These are phyloP conservation scores for Datura wrightii DNA, from an alignment of 257 asterid genomes.

Conservation along the genomic window DNA sequence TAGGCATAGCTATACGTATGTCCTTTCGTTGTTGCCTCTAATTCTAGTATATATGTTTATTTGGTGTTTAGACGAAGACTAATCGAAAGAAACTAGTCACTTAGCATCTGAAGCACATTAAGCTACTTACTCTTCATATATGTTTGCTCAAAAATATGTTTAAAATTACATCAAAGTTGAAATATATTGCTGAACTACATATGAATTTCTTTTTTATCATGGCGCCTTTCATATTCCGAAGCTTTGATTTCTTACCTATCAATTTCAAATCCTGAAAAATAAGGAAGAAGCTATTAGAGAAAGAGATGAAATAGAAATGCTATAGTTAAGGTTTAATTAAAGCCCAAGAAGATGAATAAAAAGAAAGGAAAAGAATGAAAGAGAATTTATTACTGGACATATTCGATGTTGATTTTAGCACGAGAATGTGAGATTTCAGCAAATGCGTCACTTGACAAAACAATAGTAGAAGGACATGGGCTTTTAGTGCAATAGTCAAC, in stretches of 20 bases:
- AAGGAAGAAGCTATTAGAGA: neutral
- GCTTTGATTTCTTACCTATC: neutral
- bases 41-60: neutral
- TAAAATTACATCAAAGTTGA: neutral
- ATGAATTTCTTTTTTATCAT: neutral
- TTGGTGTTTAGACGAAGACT: neutral
- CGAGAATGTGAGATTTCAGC: constrained; percentile 54
- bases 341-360: neutral
- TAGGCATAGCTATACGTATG: neutral
- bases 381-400: constrained; percentile 49
- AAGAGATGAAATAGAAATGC: neutral
- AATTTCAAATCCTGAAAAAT: constrained; percentile 30
- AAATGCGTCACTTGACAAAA: constrained; percentile 68
- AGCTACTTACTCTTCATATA: neutral
- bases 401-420: constrained; percentile 72
- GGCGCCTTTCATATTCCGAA: neutral
- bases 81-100: no score
- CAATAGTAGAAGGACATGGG: constrained; percentile 73
- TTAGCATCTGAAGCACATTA: neutral
- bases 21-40: neutral
- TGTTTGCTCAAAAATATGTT: neutral
- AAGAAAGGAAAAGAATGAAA: neutral
- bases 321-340: neutral
- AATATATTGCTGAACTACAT: neutral
- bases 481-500: constrained; percentile 67